A percentile compares a stretch with the other conserved stretches of the same genome.
phyloP scores from a whole-genome alignment of 73 alveolate species.

The Paramecium pentaurelia region DNA sequence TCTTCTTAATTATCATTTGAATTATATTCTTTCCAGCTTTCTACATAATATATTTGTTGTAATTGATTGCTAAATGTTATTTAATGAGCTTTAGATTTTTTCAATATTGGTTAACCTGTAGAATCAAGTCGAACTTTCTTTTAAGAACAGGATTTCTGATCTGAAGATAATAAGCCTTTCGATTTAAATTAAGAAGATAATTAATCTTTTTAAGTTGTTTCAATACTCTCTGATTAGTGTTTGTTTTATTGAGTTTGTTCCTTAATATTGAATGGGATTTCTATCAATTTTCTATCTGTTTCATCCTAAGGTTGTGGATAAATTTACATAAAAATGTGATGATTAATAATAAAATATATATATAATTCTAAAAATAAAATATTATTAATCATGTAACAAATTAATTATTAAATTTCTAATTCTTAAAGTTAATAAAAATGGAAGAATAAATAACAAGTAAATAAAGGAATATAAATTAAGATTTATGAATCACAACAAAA shows the following conservation, averaged over 20 bases:
- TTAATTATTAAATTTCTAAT: not conserved
- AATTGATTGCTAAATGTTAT: not conserved
- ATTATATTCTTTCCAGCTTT: not conserved
- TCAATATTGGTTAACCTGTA: not conserved
- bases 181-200: not conserved
- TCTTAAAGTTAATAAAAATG: not conserved
- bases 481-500: not conserved
- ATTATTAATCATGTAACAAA: not conserved
- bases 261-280: not conserved
- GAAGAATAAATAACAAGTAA: not conserved
- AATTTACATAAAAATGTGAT: not conserved
- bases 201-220: not conserved
- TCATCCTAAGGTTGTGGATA: constrained; percentile 36
- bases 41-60: not conserved
- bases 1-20: not conserved
- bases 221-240: not conserved
- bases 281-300: not conserved
- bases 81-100: not conserved
- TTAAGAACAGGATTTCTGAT: not conserved
- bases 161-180: not conserved
- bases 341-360: not conserved
- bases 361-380: not conserved
- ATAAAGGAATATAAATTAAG: not conserved
- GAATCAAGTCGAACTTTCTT: not conserved
- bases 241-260: not conserved